A percentile compares a stretch with the other conserved stretches of the same genome.
Conservation (phyloP, 805 yeast genomes). For the Groenewaldozyma tartarivorans region DNA sequence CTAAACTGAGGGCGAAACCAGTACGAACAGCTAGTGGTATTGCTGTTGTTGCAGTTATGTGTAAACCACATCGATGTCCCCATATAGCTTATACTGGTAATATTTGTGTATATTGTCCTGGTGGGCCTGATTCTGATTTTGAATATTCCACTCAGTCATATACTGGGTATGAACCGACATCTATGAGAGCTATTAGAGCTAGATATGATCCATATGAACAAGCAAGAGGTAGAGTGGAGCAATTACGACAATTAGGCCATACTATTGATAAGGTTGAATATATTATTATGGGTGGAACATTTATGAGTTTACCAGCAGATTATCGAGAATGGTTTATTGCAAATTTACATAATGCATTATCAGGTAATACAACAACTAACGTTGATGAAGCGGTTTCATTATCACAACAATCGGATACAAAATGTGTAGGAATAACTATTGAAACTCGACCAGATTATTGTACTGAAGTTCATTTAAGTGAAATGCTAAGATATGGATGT, state of each 20-base stretch:
- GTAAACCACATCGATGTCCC: slow-evolving; percentile 98
- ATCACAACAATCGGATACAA: slow-evolving; percentile 90
- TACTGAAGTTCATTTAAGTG: slow-evolving; percentile 88
- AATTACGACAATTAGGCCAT: slow-evolving; percentile 89
- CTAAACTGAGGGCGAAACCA: slow-evolving; percentile 95
- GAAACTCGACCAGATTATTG: slow-evolving; percentile 99
- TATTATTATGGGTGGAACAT: slow-evolving; percentile 98
- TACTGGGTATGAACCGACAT: slow-evolving; percentile 97
- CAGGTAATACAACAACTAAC: slow-evolving; percentile 81
- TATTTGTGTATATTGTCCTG: slow-evolving; percentile 96
- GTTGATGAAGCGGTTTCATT: slow-evolving; percentile 83
- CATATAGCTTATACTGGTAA: slow-evolving; percentile 98
- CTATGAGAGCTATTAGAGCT: slow-evolving; percentile 98
- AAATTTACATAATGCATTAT: slow-evolving; percentile 86
- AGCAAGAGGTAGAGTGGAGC: slow-evolving; percentile 95
- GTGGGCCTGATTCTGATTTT: slow-evolving; percentile 97
- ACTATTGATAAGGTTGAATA: slow-evolving; percentile 96
- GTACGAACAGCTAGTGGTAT: slow-evolving; percentile 98
- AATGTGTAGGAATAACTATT: slow-evolving; percentile 97
- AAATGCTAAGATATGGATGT: slow-evolving; percentile 94
- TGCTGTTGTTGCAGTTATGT: slow-evolving; percentile 98
- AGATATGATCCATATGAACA: slow-evolving; percentile 98
- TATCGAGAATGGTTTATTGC: slow-evolving; percentile 86
- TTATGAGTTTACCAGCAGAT: slow-evolving; percentile 86
- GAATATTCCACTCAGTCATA: slow-evolving; percentile 97